Conservation (phyloP, 441 rosid species). For the Hypseocharis bilobata region DNA sequence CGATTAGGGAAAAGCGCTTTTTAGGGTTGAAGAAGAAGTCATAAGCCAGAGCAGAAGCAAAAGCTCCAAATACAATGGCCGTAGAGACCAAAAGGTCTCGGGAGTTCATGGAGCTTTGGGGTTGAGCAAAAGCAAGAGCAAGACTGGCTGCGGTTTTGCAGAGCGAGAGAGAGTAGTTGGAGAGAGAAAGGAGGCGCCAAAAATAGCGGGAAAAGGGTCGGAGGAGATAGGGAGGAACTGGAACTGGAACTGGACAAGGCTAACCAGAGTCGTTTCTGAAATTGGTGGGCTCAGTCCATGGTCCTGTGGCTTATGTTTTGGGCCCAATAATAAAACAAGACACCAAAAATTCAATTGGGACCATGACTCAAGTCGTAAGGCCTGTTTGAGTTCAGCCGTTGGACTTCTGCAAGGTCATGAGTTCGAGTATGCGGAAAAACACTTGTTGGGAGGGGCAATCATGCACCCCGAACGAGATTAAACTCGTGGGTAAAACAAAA, state of each 20-base stretch:
- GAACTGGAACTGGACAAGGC: neutral
- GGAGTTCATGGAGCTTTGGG: conserved; percentile 37
- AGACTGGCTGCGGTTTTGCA: no score
- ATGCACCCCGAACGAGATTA: no score
- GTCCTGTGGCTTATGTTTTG: no score
- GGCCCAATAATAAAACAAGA: no score
- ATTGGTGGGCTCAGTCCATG: no score
- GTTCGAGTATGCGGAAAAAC: no score
- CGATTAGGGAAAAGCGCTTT: conserved; percentile 21
- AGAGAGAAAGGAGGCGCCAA: neutral
- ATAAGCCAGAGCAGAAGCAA: conserved; percentile 49
- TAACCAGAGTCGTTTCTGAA: neutral
- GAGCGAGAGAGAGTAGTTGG: neutral
- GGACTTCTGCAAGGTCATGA: no score
- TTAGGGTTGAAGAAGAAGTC: conserved; percentile 41
- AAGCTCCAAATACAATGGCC: conserved; percentile 54
- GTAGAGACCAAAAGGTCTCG: conserved; percentile 53
- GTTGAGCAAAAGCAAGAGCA: neutral
- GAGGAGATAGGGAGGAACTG: neutral
- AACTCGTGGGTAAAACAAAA: no score
- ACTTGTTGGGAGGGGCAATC: no score
- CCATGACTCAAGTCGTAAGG: no score
- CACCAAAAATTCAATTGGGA: no score
- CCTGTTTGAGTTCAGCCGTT: no score
- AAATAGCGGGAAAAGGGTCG: neutral